Percentiles rank a stretch among this genome's conserved stretches.
Conservation (phyloP, 345 rosid species). For the Cardamine occulta region DNA sequence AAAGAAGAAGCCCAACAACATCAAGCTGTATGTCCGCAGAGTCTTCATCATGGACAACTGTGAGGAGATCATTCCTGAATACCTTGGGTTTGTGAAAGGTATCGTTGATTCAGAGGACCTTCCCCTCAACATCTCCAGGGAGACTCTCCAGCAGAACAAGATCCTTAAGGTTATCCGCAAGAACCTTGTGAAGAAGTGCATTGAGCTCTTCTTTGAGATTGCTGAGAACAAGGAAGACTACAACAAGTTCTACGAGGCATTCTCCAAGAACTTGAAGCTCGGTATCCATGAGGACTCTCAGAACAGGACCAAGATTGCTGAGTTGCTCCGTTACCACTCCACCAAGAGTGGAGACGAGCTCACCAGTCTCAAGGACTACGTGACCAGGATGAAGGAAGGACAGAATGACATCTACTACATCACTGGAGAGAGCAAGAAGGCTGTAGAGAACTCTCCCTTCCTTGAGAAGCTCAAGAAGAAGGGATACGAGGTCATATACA, state of each 20-base stretch:
- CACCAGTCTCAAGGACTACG: slow-evolving; percentile 89
- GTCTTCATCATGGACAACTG: slow-evolving; percentile 95
- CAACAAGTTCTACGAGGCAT: slow-evolving; percentile 85
- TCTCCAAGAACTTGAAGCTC: slow-evolving; percentile 85
- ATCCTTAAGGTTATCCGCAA: slow-evolving; percentile 83
- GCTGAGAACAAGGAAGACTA: slow-evolving; percentile 94
- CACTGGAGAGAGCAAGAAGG: slow-evolving; percentile 94
- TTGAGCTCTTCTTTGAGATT: slow-evolving; percentile 83
- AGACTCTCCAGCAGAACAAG: slow-evolving; percentile 85
- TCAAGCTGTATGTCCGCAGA: slow-evolving; percentile 85
- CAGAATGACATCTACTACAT: slow-evolving; percentile 81
- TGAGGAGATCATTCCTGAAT: slow-evolving; percentile 84
- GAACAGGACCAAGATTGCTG: slow-evolving; percentile 80
- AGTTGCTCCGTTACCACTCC: slow-evolving; percentile 79
- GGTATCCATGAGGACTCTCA: slow-evolving; percentile 87
- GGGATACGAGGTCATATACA: slow-evolving; percentile 77
- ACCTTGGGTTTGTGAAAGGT: slow-evolving; percentile 84
- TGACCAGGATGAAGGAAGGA: slow-evolving; percentile 93
- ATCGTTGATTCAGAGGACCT: slow-evolving; percentile 92
- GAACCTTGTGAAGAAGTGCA: slow-evolving; percentile 86
- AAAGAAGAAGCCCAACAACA: slow-evolving; percentile 85
- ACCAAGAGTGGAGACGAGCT: slow-evolving; percentile 90
- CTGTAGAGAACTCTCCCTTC: slow-evolving; percentile 93
- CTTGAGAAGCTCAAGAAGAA: slow-evolving; percentile 89
- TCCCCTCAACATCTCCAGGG: slow-evolving; percentile 89